Evolutionary conservation across 805 yeast species (phyloP), one percentile per base, ranked within the genome.

Genomic region (Wickerhamiella azymoides): DNA sequence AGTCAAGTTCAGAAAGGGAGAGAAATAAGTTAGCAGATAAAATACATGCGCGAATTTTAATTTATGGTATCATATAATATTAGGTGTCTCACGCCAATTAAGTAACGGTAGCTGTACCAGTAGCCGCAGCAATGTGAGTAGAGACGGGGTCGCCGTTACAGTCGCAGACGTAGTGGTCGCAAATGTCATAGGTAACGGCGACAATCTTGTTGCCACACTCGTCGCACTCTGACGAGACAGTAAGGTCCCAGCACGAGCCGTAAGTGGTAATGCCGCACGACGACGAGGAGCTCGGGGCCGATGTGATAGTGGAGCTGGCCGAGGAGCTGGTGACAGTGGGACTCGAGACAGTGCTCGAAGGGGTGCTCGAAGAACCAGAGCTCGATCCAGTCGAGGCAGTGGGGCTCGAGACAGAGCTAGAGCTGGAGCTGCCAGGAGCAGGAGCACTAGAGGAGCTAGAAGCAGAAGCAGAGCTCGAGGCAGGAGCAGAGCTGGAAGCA

Each of bases 111-210:
- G 13, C n/a, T 5, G 21, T 16, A 18, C 24, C 24, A 11, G 37
- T 35, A 18, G 37, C 37, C 2, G 37, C 37, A 17, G 37, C 37
- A 5, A 11, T 18, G n/a, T 11, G 24, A 9, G 21, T 8, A 4
- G 37, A 10, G 10, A 35, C 21, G n/a, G 43, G 18, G 17, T 16
- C n/a, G 18, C 43, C 43, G 24, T 17, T 18, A 19, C 43, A 40
- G 36, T 40, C 43, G 19, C 43, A 40, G 19, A 40, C 36, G 27
- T 40, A 40, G 43, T 40, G 36, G 16, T 28, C 36, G 28, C 43
- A 40, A 11, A 40, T 11, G 28, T 40, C 43, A 10, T 18, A 18
- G 18, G 43, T 40, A 7, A 16, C 26, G 8, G 24, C 25, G 16
- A 30, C 28, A 13, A 19, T 25, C 18, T 9, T 6, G n/a, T 24